These are phyloP conservation scores for Crithidia mellificae DNA, from an alignment of 208 protist genomes.

Conservation along the genomic window DNA sequence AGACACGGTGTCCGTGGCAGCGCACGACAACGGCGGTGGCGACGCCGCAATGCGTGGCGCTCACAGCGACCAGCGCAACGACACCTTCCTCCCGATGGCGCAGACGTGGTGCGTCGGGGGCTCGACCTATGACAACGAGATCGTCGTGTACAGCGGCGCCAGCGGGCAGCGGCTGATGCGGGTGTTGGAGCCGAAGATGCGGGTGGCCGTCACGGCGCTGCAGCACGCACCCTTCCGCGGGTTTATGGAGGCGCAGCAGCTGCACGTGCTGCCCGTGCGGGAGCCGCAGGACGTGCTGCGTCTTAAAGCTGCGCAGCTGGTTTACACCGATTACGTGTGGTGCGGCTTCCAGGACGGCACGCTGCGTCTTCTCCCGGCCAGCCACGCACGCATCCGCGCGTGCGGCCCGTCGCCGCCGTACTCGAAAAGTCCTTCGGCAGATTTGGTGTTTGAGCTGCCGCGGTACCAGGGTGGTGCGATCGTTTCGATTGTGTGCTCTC, in stretches of 20 bases:
- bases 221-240: conserved; percentile 82
- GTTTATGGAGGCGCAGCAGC: conserved; percentile 61
- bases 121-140: conserved; percentile 49
- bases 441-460: conserved; percentile 85
- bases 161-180: conserved; percentile 54
- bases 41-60: conserved; percentile 9
- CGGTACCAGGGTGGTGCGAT: conserved; percentile 76
- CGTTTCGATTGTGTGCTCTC: conserved; percentile 73
- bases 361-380: conserved; percentile 76
- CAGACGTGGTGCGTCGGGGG: conserved; percentile 62
- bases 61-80: conserved; percentile 26
- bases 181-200: conserved; percentile 67
- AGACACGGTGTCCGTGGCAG: conserved; percentile 23
- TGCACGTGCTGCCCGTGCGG: conserved; percentile 65
- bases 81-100: conserved; percentile 34
- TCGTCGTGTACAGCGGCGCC: conserved; percentile 54
- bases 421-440: conserved; percentile 46
- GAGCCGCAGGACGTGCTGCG: conserved; percentile 61
- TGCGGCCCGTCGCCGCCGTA: conserved; percentile 53
- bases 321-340: conserved; percentile 89
- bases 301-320: conserved; percentile 55
- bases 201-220: conserved; percentile 63
- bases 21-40: not conserved
- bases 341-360: conserved; percentile 82
- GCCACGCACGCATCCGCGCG: conserved; percentile 49